Percentiles rank a stretch among this genome's conserved stretches.
These are phyloP conservation scores for Eucalyptus victrix DNA, from an alignment of 345 rosid species.

Conservation along the genomic window DNA sequence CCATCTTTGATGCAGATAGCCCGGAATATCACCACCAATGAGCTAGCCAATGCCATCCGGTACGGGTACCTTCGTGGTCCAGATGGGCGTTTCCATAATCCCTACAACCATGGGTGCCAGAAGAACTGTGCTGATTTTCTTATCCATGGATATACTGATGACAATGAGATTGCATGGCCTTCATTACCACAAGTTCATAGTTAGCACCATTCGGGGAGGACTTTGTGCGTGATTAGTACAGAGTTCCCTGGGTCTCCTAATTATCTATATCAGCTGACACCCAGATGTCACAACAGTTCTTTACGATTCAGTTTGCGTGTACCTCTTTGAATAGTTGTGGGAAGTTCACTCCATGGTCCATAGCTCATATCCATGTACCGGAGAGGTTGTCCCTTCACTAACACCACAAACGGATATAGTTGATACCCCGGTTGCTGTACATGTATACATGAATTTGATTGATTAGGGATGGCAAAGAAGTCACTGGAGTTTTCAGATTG, in stretches of 20 bases:
- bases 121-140: constrained; percentile 84
- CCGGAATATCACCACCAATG: constrained; percentile 84
- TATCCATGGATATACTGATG: constrained; percentile 54
- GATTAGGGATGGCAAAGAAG: background rate
- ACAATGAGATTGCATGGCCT: constrained; percentile 66
- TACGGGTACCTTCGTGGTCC: constrained; percentile 70
- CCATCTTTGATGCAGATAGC: constrained; percentile 50
- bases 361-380: background rate
- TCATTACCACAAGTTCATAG: constrained; percentile 36
- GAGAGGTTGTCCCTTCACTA: background rate
- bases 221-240: background rate
- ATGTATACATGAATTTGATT: background rate
- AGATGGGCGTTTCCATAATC: constrained; percentile 78
- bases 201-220: background rate
- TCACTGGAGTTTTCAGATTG: background rate
- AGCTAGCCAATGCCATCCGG: constrained; percentile 56
- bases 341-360: background rate
- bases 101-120: constrained; percentile 85
- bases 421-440: background rate
- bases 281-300: background rate
- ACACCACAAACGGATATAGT: background rate
- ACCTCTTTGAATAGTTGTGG: background rate
- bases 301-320: background rate
- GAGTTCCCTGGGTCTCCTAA: background rate
- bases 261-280: background rate